These are phyloP conservation scores for Thalassiosira exigua DNA, from an alignment of 352 stramenopile genomes.

Conservation along the genomic window DNA sequence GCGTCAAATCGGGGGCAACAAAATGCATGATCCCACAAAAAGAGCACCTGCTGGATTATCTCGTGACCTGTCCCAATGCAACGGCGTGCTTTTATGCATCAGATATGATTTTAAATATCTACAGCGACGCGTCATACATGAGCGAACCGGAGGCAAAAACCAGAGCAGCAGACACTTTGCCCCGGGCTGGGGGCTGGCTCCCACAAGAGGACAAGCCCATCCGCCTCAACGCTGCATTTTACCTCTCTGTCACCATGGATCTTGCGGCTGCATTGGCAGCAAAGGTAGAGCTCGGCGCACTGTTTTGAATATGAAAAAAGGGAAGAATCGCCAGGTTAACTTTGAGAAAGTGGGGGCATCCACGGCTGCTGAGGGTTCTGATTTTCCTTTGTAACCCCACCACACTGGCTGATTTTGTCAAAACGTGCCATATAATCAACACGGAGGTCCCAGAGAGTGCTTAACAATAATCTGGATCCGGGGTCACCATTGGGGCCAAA, in stretches of 20 bases:
- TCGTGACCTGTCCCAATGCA: constrained; percentile 43
- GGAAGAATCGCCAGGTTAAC: background rate
- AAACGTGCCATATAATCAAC: no score
- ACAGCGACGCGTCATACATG: constrained; percentile 54
- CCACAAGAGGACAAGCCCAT: background rate
- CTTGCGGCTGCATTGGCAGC: background rate
- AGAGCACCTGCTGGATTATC: constrained; percentile 56
- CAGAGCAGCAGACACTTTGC: constrained; percentile 26
- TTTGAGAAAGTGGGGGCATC: constrained; percentile 47
- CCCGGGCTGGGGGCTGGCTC: background rate
- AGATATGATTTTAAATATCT: constrained; percentile 52
- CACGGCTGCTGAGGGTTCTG: constrained; percentile 22
- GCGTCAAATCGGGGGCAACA: constrained; percentile 16
- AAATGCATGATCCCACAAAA: constrained; percentile 3
- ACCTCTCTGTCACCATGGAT: background rate
- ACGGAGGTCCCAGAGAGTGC: no score
- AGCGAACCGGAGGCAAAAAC: constrained; percentile 12
- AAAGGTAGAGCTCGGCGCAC: constrained; percentile 2
- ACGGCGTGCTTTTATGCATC: constrained; percentile 38
- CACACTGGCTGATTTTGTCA: no score
- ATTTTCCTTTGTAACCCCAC: no score
- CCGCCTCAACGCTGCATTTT: background rate
- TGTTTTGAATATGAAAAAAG: constrained; percentile 2
- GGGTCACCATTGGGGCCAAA: no score
- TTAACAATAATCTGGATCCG: no score